Percentiles rank a stretch among this genome's conserved stretches.
Conservation (phyloP, 306 rosid genomes). For the Medicago lupulina region DNA sequence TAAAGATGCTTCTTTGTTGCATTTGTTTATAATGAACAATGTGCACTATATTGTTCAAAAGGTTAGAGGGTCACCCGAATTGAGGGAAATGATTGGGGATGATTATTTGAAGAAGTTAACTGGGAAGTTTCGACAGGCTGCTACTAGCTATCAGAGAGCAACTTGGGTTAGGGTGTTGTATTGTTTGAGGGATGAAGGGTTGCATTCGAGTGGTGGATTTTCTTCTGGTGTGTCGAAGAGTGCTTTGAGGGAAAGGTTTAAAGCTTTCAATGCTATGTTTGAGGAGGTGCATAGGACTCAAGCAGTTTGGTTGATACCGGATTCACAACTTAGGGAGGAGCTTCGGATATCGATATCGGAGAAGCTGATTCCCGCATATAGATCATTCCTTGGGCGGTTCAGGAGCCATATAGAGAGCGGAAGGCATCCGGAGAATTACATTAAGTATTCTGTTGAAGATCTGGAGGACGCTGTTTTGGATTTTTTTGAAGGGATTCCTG, state of each 20-base stretch:
- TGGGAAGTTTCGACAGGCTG: constrained; percentile 85
- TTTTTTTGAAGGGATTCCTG: constrained; percentile 83
- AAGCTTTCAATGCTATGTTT: constrained; percentile 91
- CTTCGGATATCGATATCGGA: constrained; percentile 85
- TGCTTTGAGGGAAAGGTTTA: constrained; percentile 94
- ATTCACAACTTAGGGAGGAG: constrained; percentile 96
- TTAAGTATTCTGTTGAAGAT: constrained; percentile 90
- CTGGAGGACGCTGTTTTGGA: constrained; percentile 88
- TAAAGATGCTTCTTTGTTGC: constrained; percentile 75
- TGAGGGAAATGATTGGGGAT: constrained; percentile 91
- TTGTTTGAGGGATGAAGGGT: constrained; percentile 90
- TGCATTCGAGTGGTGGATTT: constrained; percentile 86
- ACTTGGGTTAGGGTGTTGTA: constrained; percentile 92
- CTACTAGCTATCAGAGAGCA: constrained; percentile 92
- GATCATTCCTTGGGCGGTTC: constrained; percentile 93
- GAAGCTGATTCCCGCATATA: constrained; percentile 89
- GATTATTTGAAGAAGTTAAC: constrained; percentile 84
- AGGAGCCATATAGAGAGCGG: constrained; percentile 92
- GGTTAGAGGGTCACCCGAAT: constrained; percentile 83
- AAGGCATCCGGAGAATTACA: constrained; percentile 95
- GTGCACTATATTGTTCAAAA: constrained; percentile 97
- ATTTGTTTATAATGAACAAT: constrained; percentile 94
- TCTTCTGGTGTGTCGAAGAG: constrained; percentile 92
- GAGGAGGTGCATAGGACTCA: constrained; percentile 97
- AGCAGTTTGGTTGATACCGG: constrained; percentile 89